These are phyloP conservation scores for Termitomyces sp. DNA, from an alignment of 768 basidiomycete species.

Conservation along the genomic window DNA sequence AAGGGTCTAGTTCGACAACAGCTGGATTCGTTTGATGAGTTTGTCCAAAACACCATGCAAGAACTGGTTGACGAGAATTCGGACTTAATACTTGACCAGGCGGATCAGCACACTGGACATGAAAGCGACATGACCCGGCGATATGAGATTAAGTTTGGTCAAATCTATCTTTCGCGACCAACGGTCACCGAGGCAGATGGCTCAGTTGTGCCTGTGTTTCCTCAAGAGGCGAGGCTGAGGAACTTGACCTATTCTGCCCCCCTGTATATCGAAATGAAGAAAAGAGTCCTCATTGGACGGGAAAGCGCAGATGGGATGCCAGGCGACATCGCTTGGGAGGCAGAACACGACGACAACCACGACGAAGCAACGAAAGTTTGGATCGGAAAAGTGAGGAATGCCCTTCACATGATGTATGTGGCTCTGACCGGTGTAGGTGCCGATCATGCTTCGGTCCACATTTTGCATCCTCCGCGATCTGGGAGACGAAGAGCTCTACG, in stretches of 20 bases:
- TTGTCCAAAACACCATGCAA: slow-evolving; percentile 99
- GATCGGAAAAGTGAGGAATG: slow-evolving; percentile 78
- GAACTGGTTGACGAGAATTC: slow-evolving; percentile 96
- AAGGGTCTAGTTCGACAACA: slow-evolving; percentile 98
- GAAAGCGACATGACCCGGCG: slow-evolving; percentile 77
- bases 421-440: slow-evolving; percentile 53
- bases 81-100: slow-evolving; percentile 95
- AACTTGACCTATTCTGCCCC: slow-evolving; percentile 97
- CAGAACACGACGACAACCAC: slow-evolving; percentile 58
- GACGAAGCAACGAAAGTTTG: slow-evolving; percentile 81
- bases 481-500: slow-evolving; percentile 76
- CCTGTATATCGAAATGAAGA: slow-evolving; percentile 92
- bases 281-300: slow-evolving; percentile 72
- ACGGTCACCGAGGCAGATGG: slow-evolving; percentile 96
- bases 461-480: slow-evolving; percentile 89
- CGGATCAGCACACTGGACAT: slow-evolving; percentile 91
- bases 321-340: slow-evolving; percentile 76
- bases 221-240: slow-evolving; percentile 91
- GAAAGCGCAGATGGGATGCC: slow-evolving; percentile 78
- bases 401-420: neutral
- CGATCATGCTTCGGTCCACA: slow-evolving; percentile 94
- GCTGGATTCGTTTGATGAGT: slow-evolving; percentile 97
- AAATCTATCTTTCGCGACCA: slow-evolving; percentile 94
- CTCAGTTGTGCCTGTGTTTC: slow-evolving; percentile 88
- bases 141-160: slow-evolving; percentile 95